Base-by-base conservation (phyloP, 768 basidiomycete species). In the Podaxis pistillaris region DNA sequence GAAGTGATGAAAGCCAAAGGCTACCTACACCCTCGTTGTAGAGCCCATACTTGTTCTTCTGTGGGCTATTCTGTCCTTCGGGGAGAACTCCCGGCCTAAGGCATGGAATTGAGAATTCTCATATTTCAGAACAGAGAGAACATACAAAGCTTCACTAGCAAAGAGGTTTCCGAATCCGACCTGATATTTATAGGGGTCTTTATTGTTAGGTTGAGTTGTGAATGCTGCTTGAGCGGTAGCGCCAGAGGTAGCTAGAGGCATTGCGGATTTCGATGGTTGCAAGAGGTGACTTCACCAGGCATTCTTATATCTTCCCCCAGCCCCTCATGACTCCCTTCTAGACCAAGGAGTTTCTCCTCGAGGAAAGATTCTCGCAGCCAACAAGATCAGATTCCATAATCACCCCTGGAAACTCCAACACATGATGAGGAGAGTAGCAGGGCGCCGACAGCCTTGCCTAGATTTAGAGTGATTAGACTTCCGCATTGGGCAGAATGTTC, bases 41-140 rank as follows among this genome's bases (percentile, higher is more conserved):
- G 5, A 89, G 72, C 59, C 81, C 85, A 69, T 86, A 88, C 68
- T 86, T 87, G 72, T 75, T 75, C 67, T 81, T 84, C 74, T 88
- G 87, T 0, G 87, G 86, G 60, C 72, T 81, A 67, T 88, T 87
- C 73, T 88, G 87, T 0, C 74, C 87, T 17, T 76, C 58, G 0
- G 87, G 88, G 0, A 89, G 79, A 3, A 78, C 77, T 2, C 81
- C 83, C 1, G 86, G 86, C 44, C 86, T 86, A 58, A 6, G 58
- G 26, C 47, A 2, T 15, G 17, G 26, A 22, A 13, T 15, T 36
- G 17, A 26, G 36, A 3, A 36, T 1, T 12, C 28, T 12, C 54
- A 17, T 24, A 15, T 33, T 28, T 24, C 50, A 36, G 30, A 13
- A 24, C 7, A 37, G 33, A 58, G 4, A 41, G 28, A 9, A 74